Evolutionary conservation across 2,329 filamentous ascomycete genomes (phyloP), one percentile per base, ranked within the genome.

Genomic region (Fusarium foetens): DNA sequence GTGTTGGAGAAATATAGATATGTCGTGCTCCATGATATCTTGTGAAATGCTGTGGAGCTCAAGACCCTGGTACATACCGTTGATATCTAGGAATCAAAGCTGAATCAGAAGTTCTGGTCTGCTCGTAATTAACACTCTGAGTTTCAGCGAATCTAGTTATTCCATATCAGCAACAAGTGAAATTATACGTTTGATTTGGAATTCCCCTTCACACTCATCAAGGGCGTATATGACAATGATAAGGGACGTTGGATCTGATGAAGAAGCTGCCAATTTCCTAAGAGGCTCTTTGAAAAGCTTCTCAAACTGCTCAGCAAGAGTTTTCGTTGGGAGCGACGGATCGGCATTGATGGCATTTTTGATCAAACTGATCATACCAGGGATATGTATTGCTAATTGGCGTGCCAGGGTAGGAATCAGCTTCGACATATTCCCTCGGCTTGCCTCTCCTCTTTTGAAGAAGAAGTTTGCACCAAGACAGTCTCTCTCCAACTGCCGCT

Each of bases 321-420:
- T 23, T 23, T 41, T 54, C 0, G 13, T 17, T 12, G 25, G 17
- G 16, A 54, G 13, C 1, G 36, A 41, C 12, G 17, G 23, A 38
- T 38, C 33, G 9, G 17, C 33, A 27, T 52, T 23, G 1, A 38
- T 25, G n/a, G 23, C 9, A 19, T 38, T 27, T 12, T 21, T 21
- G 12, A 52, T 25, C 12, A 11, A 38, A 14, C 7, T 12, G 11
- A 10, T 13, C 21, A 43, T 31, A 17, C 21, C 16, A 5, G 52
- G 27, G 9, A 21, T 6, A 11, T 25, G 6, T 4, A 31, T n/a
- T 4, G 27, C 68, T 8, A 85, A 75, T 59, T 84, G 80, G 7
- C 38, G 48, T 12, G 80, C 79, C 25, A 86, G 70, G 0, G 83
- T 86, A 3, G 81, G 76, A 33, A 86, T 80, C 13, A 86, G 76